Evolutionary conservation across 2,329 filamentous ascomycete genomes (phyloP).

Genomic region (Diaporthe australafricana): DNA sequence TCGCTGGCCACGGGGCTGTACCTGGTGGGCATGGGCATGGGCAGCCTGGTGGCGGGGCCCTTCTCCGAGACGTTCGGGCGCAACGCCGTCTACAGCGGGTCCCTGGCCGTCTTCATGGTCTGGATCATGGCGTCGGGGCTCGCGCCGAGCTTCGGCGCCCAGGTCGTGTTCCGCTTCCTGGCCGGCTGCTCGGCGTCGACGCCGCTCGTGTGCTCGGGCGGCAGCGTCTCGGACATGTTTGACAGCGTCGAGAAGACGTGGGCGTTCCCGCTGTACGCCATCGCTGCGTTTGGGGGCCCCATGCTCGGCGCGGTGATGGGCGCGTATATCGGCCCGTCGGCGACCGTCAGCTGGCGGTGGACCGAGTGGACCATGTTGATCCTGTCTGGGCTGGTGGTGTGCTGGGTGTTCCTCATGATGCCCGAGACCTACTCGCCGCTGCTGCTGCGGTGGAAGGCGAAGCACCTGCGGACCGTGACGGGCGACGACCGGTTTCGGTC

Average conservation of each 20-base stretch:
- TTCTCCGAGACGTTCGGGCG: constrained; percentile 54
- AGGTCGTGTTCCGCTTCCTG: constrained; percentile 61
- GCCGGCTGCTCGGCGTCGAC: constrained; percentile 59
- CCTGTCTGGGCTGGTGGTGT: constrained; percentile 67
- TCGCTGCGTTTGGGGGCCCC: constrained; percentile 55
- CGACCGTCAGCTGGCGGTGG: constrained; percentile 68
- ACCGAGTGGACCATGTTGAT: constrained; percentile 74
- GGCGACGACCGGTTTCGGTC: constrained; percentile 72
- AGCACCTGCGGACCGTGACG: constrained; percentile 68
- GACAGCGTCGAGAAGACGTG: constrained; percentile 50
- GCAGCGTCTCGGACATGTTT: constrained; percentile 55
- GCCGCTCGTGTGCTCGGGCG: constrained; percentile 56
- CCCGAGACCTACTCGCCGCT: constrained; percentile 73
- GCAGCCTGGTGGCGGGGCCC: constrained; percentile 50
- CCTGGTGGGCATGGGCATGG: constrained; percentile 51
- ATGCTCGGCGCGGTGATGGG: constrained; percentile 59
- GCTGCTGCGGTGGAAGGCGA: constrained; percentile 70
- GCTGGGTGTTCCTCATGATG: constrained; percentile 68
- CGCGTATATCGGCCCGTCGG: constrained; percentile 73
- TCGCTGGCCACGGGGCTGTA: constrained; percentile 58
- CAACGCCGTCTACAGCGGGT: constrained; percentile 53
- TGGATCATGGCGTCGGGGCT: constrained; percentile 58
- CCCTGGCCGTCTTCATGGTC: constrained; percentile 55
- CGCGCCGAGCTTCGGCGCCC: constrained; percentile 54
- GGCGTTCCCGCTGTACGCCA: constrained; percentile 58